Percentiles rank a stretch among this genome's conserved stretches.
phyloP scores from a whole-genome alignment of 345 rosid species.

The Salix purpurea region DNA sequence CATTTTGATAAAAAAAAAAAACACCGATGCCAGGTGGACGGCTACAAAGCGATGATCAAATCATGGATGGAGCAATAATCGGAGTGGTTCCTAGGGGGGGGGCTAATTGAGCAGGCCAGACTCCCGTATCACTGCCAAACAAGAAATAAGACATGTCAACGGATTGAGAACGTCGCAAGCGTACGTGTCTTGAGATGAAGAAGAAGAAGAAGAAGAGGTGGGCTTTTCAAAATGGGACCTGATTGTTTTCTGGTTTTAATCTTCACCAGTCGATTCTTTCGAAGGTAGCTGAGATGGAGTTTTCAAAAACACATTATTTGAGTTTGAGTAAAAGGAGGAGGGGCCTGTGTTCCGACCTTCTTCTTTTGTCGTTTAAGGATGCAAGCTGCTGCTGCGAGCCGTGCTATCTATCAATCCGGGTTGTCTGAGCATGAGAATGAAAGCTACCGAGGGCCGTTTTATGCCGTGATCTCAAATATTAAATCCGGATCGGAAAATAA shows the following conservation, averaged over 20 bases:
- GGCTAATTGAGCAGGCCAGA: background rate
- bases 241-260: background rate
- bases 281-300: constrained; percentile 11
- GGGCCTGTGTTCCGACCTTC: background rate
- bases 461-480: background rate
- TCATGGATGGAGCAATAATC: background rate
- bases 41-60: background rate
- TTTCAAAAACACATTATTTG: background rate
- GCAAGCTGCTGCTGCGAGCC: background rate
- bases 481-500: background rate
- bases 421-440: background rate
- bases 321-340: background rate
- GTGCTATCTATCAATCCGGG: background rate
- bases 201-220: background rate
- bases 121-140: background rate
- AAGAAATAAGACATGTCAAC: background rate
- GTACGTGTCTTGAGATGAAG: background rate
- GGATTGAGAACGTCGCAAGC: background rate
- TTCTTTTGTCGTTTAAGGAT: background rate
- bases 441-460: background rate
- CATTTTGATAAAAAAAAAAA: too few relatives aligned
- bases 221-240: constrained; percentile 2
- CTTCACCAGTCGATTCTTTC: background rate
- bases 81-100: constrained; percentile 4
- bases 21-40: background rate